A percentile compares a stretch with the other conserved stretches of the same genome.
phyloP scores from a whole-genome alignment of 176 grass and related monocot genomes.

The Secale cereale region DNA sequence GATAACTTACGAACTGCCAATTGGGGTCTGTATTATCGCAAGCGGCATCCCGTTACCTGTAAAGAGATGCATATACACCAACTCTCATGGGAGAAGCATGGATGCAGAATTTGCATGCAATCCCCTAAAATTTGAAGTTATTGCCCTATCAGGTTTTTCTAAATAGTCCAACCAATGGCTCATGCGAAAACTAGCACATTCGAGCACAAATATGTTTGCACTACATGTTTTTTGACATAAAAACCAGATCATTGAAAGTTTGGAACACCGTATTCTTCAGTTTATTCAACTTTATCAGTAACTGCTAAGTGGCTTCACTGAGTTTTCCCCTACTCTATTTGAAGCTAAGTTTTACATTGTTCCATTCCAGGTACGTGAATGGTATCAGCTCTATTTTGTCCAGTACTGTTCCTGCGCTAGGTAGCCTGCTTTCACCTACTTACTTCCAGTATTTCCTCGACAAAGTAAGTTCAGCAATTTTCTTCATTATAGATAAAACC shows the following conservation, averaged over 20 bases:
- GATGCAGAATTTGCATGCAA: neutral
- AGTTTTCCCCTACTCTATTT: neutral
- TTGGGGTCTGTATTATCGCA: neutral
- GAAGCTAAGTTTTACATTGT: constrained; percentile 11
- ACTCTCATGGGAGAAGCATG: neutral
- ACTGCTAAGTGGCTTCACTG: neutral
- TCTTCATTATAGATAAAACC: constrained; percentile 16
- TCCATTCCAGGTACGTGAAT: constrained; percentile 86
- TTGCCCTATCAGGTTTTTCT: neutral
- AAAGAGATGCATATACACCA: neutral
- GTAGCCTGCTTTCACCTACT: constrained; percentile 78
- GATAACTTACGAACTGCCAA: neutral
- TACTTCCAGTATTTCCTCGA: constrained; percentile 99
- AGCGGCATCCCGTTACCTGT: neutral
- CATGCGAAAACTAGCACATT: neutral
- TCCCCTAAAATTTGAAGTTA: neutral
- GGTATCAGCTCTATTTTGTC: constrained; percentile 91
- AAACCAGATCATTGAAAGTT: neutral
- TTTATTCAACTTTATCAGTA: constrained; percentile 15
- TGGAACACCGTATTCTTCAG: neutral
- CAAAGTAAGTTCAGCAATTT: constrained; percentile 55
- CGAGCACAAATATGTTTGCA: neutral
- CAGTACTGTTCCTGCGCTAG: constrained; percentile 82
- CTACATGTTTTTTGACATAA: neutral
- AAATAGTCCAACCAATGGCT: neutral